Evolutionary conservation across 495 filamentous ascomycete genomes (phyloP).

Genomic region (Amniculicola lignicola): DNA sequence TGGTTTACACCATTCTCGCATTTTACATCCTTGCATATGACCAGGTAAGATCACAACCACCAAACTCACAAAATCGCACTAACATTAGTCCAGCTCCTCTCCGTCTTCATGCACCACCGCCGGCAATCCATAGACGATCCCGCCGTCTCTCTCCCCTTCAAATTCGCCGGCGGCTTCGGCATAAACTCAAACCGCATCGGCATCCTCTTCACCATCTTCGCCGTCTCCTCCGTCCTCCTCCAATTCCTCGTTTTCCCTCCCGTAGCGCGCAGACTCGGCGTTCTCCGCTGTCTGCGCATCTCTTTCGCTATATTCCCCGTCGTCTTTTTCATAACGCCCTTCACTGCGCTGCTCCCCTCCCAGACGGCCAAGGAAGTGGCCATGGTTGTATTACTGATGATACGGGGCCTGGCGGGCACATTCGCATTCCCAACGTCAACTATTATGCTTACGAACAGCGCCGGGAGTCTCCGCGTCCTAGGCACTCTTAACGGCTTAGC

Average conservation of each 20-base stretch:
- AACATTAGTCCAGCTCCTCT: conserved; percentile 57
- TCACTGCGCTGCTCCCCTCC: conserved; percentile 59
- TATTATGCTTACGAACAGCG: conserved; percentile 89
- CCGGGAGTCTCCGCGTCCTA: conserved; percentile 66
- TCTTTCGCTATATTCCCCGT: conserved; percentile 63
- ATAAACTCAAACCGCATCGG: conserved; percentile 69
- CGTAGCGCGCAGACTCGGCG: conserved; percentile 64
- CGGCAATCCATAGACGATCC: conserved; percentile 54
- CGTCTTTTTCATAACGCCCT: conserved; percentile 70
- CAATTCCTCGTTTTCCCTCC: conserved; percentile 79
- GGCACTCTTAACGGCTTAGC: conserved; percentile 89
- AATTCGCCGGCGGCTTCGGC: conserved; percentile 76
- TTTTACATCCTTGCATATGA: conserved; percentile 76
- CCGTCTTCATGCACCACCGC: conserved; percentile 78
- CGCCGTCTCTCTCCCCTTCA: conserved; percentile 63
- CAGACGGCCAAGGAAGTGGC: conserved; percentile 38
- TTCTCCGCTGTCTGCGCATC: conserved; percentile 63
- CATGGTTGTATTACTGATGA: conserved; percentile 57
- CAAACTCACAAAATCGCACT: conserved; percentile 32
- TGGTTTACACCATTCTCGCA: conserved; percentile 71
- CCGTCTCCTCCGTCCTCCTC: conserved; percentile 64
- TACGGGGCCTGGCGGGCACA: conserved; percentile 68
- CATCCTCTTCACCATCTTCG: conserved; percentile 71
- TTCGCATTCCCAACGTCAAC: conserved; percentile 84
- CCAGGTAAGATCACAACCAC: conserved; percentile 53